These are phyloP conservation scores for Nasturtium officinale DNA, from an alignment of 345 rosid genomes.

Conservation along the genomic window DNA sequence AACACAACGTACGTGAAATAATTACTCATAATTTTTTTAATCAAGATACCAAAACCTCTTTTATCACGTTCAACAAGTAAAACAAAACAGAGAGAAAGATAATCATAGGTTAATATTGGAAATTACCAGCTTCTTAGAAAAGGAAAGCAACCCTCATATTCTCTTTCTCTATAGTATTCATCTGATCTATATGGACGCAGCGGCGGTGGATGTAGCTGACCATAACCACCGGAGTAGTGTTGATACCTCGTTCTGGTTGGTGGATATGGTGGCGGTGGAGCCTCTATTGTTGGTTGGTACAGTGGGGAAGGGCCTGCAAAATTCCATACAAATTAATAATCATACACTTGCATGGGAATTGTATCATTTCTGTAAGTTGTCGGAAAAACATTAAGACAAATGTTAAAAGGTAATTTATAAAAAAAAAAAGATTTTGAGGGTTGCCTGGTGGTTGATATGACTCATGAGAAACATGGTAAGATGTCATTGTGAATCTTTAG, in stretches of 20 bases:
- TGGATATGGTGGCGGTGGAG: constrained; percentile 39
- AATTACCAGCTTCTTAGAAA: constrained; percentile 40
- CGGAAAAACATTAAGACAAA: not conserved
- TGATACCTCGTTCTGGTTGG: constrained; percentile 30
- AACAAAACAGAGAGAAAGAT: not conserved
- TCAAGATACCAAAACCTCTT: not conserved
- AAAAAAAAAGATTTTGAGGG: not conserved
- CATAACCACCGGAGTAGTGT: constrained; percentile 25
- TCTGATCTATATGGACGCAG: constrained; percentile 35
- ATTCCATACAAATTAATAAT: not conserved
- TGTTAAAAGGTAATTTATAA: not conserved
- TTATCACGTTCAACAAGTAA: not conserved
- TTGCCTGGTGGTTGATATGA: constrained; percentile 37
- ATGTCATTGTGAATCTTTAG: constrained; percentile 24
- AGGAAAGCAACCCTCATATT: constrained; percentile 35
- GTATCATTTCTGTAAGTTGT: not conserved
- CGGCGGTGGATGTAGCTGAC: constrained; percentile 36
- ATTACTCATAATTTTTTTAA: not conserved
- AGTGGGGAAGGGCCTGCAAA: constrained; percentile 27
- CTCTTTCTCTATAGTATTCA: constrained; percentile 37
- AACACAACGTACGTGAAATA: not conserved
- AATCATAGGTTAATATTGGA: not conserved
- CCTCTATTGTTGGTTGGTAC: constrained; percentile 27
- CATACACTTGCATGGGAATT: not conserved
- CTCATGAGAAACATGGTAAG: constrained; percentile 42